phyloP scores from a whole-genome alignment of 257 asterid genomes.

The Solanum paucissectum region DNA sequence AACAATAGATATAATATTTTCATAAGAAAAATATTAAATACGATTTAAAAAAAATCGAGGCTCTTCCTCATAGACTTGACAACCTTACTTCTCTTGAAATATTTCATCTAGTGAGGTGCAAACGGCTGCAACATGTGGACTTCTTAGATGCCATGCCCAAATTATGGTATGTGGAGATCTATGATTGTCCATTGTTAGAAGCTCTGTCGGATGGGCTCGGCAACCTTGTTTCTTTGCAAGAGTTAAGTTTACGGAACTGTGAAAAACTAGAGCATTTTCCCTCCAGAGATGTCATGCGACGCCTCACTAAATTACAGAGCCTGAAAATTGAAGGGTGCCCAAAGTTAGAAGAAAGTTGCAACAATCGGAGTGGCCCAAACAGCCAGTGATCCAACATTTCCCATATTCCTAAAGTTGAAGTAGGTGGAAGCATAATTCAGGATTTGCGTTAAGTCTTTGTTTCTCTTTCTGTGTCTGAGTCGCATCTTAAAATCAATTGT shows the following conservation, averaged over 20 bases:
- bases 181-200: not conserved
- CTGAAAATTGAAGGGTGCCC: not conserved
- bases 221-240: not conserved
- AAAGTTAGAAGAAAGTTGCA: not conserved
- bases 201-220: not conserved
- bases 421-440: not conserved
- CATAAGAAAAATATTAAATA: too few relatives aligned
- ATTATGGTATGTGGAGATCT: not conserved
- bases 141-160: not conserved
- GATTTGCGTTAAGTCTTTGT: not conserved
- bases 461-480: too few relatives aligned
- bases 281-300: not conserved
- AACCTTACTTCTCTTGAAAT: not conserved
- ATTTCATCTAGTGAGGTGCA: accelerated
- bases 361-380: not conserved
- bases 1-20: too few relatives aligned
- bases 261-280: not conserved
- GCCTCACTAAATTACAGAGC: not conserved
- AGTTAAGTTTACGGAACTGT: accelerated
- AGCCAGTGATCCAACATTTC: not conserved
- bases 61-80: slow-evolving; percentile 15
- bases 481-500: too few relatives aligned
- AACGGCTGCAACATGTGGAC: slow-evolving; percentile 1
- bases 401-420: not conserved
- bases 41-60: not conserved